These are phyloP conservation scores for Pseudogymnoascus sp. DNA, from an alignment of 2,329 filamentous ascomycete species.

Conservation along the genomic window DNA sequence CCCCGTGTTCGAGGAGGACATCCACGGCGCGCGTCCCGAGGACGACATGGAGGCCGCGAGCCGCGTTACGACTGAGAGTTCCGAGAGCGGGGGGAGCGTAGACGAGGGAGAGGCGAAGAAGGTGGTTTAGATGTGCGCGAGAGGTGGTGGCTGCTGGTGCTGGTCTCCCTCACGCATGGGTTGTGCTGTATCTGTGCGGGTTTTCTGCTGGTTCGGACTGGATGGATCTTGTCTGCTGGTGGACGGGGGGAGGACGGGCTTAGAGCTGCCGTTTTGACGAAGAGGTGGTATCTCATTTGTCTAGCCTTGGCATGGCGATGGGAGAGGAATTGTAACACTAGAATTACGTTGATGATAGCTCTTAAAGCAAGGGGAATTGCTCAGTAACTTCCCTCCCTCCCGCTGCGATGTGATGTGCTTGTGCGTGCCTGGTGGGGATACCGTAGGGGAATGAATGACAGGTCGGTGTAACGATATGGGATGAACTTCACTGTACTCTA, in stretches of 20 bases:
- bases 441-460: no score
- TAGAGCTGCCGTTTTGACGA: not conserved
- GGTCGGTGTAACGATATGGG: not conserved
- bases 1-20: conserved; percentile 80
- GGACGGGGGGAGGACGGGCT: not conserved
- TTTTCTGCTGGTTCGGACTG: not conserved
- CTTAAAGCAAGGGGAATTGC: not conserved
- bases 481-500: not conserved
- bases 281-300: not conserved
- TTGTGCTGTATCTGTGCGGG: not conserved
- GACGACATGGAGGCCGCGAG: conserved; percentile 22
- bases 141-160: not conserved
- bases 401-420: not conserved
- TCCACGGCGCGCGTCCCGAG: conserved; percentile 54
- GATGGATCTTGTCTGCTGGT: not conserved
- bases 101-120: conserved; percentile 35
- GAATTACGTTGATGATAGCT: not conserved
- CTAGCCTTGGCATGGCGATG: not conserved
- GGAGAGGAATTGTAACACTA: not conserved
- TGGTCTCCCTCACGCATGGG: not conserved
- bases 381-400: not conserved
- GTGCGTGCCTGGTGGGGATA: not conserved
- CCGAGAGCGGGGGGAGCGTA: conserved; percentile 21
- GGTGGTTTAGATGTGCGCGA: conserved; percentile 33
- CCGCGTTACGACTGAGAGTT: conserved; percentile 26